A percentile compares a stretch with the other conserved stretches of the same genome.
Conservation (phyloP, 352 stramenopile species). For the Thalassiosira pacifica region DNA sequence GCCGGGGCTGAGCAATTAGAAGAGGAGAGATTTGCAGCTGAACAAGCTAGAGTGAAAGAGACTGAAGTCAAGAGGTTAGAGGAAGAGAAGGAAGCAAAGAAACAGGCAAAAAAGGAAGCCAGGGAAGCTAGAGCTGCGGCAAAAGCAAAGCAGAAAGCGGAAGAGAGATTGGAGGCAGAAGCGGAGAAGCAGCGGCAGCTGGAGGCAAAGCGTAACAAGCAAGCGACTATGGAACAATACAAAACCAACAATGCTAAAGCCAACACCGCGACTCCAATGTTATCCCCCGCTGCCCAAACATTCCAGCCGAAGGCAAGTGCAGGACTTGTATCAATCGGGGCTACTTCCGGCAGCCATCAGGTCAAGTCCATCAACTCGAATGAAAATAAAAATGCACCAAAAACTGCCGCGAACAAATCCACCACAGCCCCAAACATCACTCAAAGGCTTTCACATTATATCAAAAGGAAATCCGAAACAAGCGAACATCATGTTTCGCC, state of each 20-base stretch:
- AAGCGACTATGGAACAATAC: background rate
- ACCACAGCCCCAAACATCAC: background rate
- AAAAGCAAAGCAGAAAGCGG: conserved; percentile 14
- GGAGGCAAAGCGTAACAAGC: conserved; percentile 2
- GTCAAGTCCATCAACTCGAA: background rate
- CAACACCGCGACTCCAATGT: background rate
- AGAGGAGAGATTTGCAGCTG: background rate
- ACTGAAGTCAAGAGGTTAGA: background rate
- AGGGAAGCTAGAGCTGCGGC: conserved; percentile 3
- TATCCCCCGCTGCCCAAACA: background rate
- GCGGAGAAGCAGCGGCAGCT: conserved; percentile 8
- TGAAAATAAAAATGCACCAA: conserved; percentile 12
- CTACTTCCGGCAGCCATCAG: background rate
- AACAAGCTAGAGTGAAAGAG: background rate
- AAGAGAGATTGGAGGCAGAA: conserved; percentile 5
- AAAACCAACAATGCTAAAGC: background rate
- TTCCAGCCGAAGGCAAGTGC: background rate
- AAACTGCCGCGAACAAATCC: background rate
- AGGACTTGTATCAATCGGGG: background rate
- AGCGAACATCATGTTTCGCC: conserved; percentile 2
- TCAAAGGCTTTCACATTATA: conserved; percentile 28
- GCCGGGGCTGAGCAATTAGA: conserved; percentile 29
- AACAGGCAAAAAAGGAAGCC: background rate
- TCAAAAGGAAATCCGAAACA: conserved; percentile 18
- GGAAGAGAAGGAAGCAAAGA: conserved; percentile 22